Conservation (phyloP, 805 yeast genomes). For the Wickerhamiella galacta region DNA sequence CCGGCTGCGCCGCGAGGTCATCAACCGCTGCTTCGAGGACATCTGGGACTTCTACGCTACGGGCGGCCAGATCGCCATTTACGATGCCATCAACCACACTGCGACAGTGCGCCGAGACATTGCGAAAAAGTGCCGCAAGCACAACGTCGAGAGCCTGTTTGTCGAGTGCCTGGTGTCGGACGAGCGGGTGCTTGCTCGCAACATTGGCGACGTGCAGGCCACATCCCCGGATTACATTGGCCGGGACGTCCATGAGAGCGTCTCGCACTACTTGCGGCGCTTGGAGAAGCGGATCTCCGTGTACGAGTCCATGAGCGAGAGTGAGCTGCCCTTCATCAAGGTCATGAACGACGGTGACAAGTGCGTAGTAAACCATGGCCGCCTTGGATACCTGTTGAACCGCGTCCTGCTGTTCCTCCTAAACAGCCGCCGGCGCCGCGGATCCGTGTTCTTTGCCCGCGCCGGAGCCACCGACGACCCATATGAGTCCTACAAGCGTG, state of each 20-base stretch:
- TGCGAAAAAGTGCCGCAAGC: slow-evolving; percentile 33
- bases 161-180: slow-evolving; percentile 80
- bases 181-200: slow-evolving; percentile 45
- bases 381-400: slow-evolving; percentile 76
- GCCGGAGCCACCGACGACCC: slow-evolving; percentile 30
- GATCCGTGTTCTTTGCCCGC: slow-evolving; percentile 77
- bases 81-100: slow-evolving; percentile 85
- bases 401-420: slow-evolving; percentile 83
- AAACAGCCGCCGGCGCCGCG: slow-evolving; percentile 75
- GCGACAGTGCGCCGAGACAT: slow-evolving; percentile 42
- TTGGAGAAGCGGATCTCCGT: slow-evolving; percentile 49
- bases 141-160: slow-evolving; percentile 62
- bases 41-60: slow-evolving; percentile 50
- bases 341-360: slow-evolving; percentile 82
- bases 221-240: slow-evolving; percentile 69
- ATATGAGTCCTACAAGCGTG: slow-evolving; percentile 46
- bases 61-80: slow-evolving; percentile 87
- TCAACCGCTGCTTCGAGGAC: slow-evolving; percentile 50
- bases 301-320: slow-evolving; percentile 50
- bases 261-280: slow-evolving; percentile 57
- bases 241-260: slow-evolving; percentile 59
- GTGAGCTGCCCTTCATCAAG: slow-evolving; percentile 55
- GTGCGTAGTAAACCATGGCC: slow-evolving; percentile 61
- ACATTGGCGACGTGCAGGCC: slow-evolving; percentile 68
- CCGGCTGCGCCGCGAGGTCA: slow-evolving; percentile 38